Evolutionary conservation across 176 grass and related monocot genomes (phyloP).

Genomic region (Zoysia pacifica): DNA sequence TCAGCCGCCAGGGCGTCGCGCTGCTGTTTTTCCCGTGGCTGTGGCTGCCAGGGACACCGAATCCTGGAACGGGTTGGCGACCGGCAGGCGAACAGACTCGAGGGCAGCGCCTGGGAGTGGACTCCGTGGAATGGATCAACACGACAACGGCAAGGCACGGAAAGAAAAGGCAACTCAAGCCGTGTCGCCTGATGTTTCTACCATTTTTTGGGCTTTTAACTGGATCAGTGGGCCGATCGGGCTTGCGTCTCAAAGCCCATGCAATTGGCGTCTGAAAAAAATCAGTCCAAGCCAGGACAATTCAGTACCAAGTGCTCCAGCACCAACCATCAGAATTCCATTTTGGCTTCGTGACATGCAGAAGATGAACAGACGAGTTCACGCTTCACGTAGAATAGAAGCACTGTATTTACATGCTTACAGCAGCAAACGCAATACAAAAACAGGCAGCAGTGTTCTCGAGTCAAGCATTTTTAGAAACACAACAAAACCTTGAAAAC

Average conservation of each 20-base stretch:
- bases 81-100: background rate
- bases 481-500: slow-evolving; percentile 10
- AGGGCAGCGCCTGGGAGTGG: background rate
- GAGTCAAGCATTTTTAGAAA: background rate
- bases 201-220: background rate
- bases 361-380: background rate
- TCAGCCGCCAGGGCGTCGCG: too few species aligned
- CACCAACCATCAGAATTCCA: background rate
- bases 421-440: background rate
- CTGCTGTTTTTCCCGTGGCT: too few species aligned
- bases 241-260: background rate
- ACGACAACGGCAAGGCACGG: too few species aligned
- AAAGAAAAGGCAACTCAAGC: background rate
- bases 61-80: too few species aligned
- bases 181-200: background rate
- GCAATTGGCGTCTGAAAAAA: background rate
- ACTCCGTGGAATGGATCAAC: background rate
- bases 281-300: too few species aligned
- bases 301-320: background rate
- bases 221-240: background rate
- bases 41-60: too few species aligned
- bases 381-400: background rate
- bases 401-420: background rate
- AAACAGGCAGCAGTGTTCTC: background rate
- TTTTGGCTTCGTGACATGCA: background rate